These are phyloP conservation scores for Chlorociboria aeruginascens DNA, from an alignment of 495 filamentous ascomycete genomes.

Conservation along the genomic window DNA sequence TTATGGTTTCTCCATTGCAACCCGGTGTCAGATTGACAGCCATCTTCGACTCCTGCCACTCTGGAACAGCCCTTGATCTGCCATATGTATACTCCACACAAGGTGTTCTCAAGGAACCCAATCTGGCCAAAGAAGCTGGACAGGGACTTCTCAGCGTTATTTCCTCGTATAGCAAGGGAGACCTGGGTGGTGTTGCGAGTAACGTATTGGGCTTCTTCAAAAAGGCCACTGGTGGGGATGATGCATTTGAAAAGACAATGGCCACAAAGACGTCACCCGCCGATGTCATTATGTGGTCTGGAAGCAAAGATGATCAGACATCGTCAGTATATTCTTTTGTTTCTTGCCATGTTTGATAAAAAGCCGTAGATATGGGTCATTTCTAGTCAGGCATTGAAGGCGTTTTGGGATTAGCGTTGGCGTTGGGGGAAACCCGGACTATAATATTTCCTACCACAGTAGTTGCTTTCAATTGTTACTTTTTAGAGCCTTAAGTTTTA, in stretches of 20 bases:
- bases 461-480: conserved; percentile 13
- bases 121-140: conserved; percentile 93
- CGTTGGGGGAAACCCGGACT: conserved; percentile 11
- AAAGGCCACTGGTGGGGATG: conserved; percentile 78
- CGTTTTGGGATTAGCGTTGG: conserved; percentile 14
- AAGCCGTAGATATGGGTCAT: conserved; percentile 2
- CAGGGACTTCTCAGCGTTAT: conserved; percentile 86
- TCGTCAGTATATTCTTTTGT: conserved; percentile 50
- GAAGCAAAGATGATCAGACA: conserved; percentile 92
- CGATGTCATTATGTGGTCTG: conserved; percentile 96
- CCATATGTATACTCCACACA: conserved; percentile 95
- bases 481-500: conserved; percentile 13
- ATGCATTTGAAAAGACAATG: conserved; percentile 64
- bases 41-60: conserved; percentile 99
- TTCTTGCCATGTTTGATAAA: conserved; percentile 1
- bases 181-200: conserved; percentile 70
- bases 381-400: conserved; percentile 3
- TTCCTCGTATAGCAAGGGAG: conserved; percentile 79
- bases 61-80: conserved; percentile 87
- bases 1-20: conserved; percentile 78
- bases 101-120: conserved; percentile 95
- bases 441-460: conserved; percentile 7
- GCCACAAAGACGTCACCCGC: conserved; percentile 89
- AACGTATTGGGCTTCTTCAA: conserved; percentile 83
- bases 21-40: conserved; percentile 86